phyloP scores from a whole-genome alignment of 139 green algal genomes.

The Chlamydomonas urium region DNA sequence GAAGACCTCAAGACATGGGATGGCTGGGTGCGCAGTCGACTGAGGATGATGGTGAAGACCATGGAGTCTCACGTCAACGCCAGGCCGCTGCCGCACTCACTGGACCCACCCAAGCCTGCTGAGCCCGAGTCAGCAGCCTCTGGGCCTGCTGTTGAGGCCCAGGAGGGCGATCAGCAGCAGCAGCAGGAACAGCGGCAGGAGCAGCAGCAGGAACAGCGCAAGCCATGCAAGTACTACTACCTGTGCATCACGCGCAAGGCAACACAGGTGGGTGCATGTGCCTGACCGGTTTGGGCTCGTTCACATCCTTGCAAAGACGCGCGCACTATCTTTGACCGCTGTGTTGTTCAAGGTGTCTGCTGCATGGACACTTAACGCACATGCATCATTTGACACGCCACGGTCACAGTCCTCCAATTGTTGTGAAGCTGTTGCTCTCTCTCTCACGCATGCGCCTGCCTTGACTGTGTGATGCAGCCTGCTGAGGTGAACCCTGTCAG shows the following conservation, averaged over 20 bases:
- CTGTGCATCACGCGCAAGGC: slow-evolving; percentile 14
- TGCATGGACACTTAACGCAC: too few relatives aligned
- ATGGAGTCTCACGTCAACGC: slow-evolving; percentile 64
- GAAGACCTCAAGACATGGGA: slow-evolving; percentile 78
- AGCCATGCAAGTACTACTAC: slow-evolving; percentile 9
- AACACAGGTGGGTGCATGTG: too few relatives aligned
- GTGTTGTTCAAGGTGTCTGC: too few relatives aligned
- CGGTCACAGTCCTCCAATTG: too few relatives aligned
- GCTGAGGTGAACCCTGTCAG: background rate
- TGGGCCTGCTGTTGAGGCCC: background rate
- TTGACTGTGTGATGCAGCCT: too few relatives aligned
- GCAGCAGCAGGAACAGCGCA: background rate
- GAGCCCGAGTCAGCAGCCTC: background rate
- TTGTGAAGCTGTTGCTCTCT: too few relatives aligned
- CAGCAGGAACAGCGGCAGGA: background rate
- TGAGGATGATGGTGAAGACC: slow-evolving; percentile 69
- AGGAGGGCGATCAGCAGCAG: background rate
- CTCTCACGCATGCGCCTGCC: too few relatives aligned
- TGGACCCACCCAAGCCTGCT: slow-evolving; percentile 15
- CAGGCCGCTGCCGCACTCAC: slow-evolving; percentile 62
- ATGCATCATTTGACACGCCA: too few relatives aligned
- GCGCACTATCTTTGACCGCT: too few relatives aligned
- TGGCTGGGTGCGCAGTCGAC: slow-evolving; percentile 79
- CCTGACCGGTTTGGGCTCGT: too few relatives aligned
- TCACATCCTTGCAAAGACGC: too few relatives aligned